Base-by-base conservation (phyloP, 2,329 filamentous ascomycete genomes). In the Ceratocystis albifundus region DNA sequence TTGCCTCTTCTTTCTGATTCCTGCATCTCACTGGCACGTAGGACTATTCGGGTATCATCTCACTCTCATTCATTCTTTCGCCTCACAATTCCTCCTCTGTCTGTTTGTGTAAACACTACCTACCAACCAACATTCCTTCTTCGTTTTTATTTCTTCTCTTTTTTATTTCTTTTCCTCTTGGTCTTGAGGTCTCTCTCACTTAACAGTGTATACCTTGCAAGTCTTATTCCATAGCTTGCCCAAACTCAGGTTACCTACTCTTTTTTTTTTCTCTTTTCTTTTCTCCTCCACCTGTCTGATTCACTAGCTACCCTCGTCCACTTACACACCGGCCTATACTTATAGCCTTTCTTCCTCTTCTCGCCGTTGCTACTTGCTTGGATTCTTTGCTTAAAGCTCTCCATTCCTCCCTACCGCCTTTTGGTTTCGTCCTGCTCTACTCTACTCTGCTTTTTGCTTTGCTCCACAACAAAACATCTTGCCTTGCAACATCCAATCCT, bases 11-110 rank as follows among this genome's bases (percentile, higher is more conserved):
- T 15, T 45, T 57, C 50, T 61, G 41, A 65, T 65, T 65, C 64
- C 64, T 61, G 25, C 50, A 41, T 45, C 64, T 59, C 53, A 65
- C 55, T 65, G 64, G 64, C 64, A 65, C 55, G 64, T 55, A 65
- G 53, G 41, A 65, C 61, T 32, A n/a, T 30, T 63, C 46, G 46
- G 61, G 61, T 63, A 63, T 48, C 46, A 46, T 48, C 61, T 63
- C 61, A 63, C 61, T 63, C 44, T 48, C 61, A 63, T 63, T 63
- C 61, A 63, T 48, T 63, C 61, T 48, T 63, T 63, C 61, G 61
- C 61, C 61, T 63, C 46, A 45, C 61, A 46, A 59, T 63, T 63
- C 61, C 61, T 63, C 25, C 61, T 63, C 61, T 48, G 46, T 25
- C 61, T 48, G 22, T 32, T 32, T 48, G 22, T 32, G 28, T 30